Conservation (phyloP, 208 protist species). For the Leptomonas seymouri region DNA sequence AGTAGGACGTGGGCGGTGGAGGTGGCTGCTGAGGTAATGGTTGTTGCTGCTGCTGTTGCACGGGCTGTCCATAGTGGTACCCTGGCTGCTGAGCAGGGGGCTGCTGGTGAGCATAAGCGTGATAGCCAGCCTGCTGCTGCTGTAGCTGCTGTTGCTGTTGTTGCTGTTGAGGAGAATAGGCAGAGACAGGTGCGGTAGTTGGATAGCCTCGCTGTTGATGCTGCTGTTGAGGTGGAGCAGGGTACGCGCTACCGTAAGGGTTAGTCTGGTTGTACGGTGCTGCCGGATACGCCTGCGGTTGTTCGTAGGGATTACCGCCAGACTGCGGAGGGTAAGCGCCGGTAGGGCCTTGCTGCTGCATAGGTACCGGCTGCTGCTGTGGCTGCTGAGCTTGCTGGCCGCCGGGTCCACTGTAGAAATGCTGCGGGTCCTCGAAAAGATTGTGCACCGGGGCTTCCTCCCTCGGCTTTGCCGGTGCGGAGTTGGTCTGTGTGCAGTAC, state of each 20-base stretch:
- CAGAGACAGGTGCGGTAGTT: constrained; percentile 17
- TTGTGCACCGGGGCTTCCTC: constrained; percentile 38
- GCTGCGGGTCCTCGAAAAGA: constrained; percentile 56
- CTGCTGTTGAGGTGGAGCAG: constrained; percentile 18
- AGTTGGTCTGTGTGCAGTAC: constrained; percentile 16
- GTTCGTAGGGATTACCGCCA: constrained; percentile 1
- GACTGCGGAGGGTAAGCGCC: constrained; percentile 10
- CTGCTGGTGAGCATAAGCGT: constrained; percentile 2
- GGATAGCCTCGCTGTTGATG: constrained; percentile 22
- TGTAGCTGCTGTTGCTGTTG: constrained; percentile 20
- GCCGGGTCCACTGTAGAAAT: constrained; percentile 17
- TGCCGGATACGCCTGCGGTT: constrained; percentile 19
- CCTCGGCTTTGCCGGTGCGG: constrained; percentile 14
- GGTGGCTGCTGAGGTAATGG: background rate
- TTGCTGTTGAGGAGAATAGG: constrained; percentile 12
- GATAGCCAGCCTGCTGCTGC: constrained; percentile 7
- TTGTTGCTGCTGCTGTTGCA: constrained; percentile 6
- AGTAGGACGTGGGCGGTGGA: background rate
- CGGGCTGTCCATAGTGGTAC: constrained; percentile 14
- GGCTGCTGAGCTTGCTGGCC: background rate
- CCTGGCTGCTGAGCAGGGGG: constrained; percentile 11
- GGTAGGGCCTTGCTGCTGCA: constrained; percentile 9
- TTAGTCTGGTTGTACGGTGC: constrained; percentile 11
- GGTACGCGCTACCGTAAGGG: constrained; percentile 24
- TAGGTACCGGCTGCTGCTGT: constrained; percentile 1